phyloP scores from a whole-genome alignment of 345 rosid genomes.

The Eucalyptus curtisii region DNA sequence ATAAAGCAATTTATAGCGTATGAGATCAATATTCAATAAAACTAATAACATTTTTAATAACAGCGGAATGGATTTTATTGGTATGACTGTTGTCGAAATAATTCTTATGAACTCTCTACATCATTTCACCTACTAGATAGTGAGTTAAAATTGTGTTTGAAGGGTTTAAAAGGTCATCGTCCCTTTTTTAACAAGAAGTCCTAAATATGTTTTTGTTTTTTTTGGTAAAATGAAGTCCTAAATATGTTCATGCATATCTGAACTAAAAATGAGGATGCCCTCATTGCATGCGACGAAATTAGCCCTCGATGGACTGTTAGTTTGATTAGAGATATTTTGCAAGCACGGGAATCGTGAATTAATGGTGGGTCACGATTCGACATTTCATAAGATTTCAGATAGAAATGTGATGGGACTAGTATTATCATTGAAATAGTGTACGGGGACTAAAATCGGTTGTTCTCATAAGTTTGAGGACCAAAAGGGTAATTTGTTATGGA shows the following conservation, averaged over 20 bases:
- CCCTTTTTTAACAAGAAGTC: too few relatives aligned
- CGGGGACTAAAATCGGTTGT: too few relatives aligned
- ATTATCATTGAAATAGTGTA: neutral
- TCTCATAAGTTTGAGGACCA: neutral
- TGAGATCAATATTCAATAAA: neutral
- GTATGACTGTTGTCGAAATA: neutral
- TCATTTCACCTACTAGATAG: neutral
- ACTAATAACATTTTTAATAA: neutral
- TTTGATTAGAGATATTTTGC: too few relatives aligned
- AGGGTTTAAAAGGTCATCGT: too few relatives aligned
- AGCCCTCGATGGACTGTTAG: too few relatives aligned
- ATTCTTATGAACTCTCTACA: neutral
- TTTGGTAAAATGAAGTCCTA: too few relatives aligned
- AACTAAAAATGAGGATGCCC: too few relatives aligned
- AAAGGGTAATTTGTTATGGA: neutral
- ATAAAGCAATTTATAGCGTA: neutral
- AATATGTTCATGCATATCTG: too few relatives aligned
- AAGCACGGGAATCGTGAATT: rapidly evolving
- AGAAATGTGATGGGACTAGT: neutral
- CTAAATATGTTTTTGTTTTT: too few relatives aligned
- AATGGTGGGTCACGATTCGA: too few relatives aligned
- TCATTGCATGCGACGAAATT: too few relatives aligned
- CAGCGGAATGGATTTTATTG: neutral
- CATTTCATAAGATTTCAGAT: too few relatives aligned
- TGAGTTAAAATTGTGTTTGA: neutral